Evolutionary conservation across 805 yeast genomes (phyloP), one percentile per base, ranked within the genome.

Genomic region (Lipomyces kockii): DNA sequence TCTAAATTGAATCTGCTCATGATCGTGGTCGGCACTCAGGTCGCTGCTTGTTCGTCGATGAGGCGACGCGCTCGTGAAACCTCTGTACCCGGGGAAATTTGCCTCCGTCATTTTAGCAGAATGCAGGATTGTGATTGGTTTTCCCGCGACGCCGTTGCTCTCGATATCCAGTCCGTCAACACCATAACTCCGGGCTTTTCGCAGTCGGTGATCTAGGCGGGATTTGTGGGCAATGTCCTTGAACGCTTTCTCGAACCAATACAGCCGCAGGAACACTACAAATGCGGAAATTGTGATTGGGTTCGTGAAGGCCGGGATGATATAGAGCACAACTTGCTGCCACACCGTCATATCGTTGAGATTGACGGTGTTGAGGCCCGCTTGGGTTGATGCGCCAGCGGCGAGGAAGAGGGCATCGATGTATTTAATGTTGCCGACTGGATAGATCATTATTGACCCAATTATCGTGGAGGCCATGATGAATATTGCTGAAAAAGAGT

Each of bases 261-360:
- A 91, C 58, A 95, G 80, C 61, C 99, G 84, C 9, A 93, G 80
- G 69, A 91, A 86, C 8, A 92, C 87, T 46, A 95, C 80, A 1
- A 85, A 83, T 0, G 97, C 86, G 76, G 95, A 97, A 63, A 96
- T 91, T 75, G 89, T 89, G 25, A 95, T 90, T 0, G 98, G 98
- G 0, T 97, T 92, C 3, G 96, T 85, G 25, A 92, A 72, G 70
- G 86, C 81, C 35, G 93, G 79, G 2, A 86, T 67, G 12, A 90
- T 71, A 75, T 88, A 91, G 2, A 94, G 78, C 9, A 84, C 81
- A 17, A 92, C 84, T 76, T 94, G 98, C 78, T 95, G 99, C 79
- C 89, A 94, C 57, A 90, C 76, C 0, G 83, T 78, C 65, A 93
- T 71, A 0, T 81, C 78, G 76, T 91, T 91, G 51, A 89, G 71